Base-by-base conservation (phyloP, 371 early-diverging fungal species). In the Coemansia sp. region DNA sequence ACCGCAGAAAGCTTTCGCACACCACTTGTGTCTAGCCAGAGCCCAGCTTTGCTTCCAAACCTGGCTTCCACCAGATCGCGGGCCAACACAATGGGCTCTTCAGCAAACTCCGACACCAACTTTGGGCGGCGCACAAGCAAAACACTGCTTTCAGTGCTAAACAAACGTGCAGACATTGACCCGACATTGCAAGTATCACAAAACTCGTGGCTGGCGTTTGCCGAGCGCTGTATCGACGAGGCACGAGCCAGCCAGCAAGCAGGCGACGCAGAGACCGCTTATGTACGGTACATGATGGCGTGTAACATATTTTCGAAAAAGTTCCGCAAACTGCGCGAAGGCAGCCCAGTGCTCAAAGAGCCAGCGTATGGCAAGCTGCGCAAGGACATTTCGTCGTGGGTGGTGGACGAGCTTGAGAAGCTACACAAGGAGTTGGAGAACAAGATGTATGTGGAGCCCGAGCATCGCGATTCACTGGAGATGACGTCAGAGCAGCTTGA, bases 221-320 rank as follows among this genome's bases (percentile, higher is more conserved):
- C 80, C 18, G 60, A 80, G 40, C 71, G 67, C 28, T 67, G 65
- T 39, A 63, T 72, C 21, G 77, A 74, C 51, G 71, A 72, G 14
- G 80, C 71, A 2, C 59, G 64, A 14, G 55, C 62, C 7, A 30
- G 33, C 51, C 57, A 61, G 5, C 55, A 48, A 3, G n/a, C 68
- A 1, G 83, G 82, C 20, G 78, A 86, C 14, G 56, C 80, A 59
- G 86, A 79, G 33, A 60, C 48, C 33, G 80, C 80, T 20, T 79
- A 80, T 16, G 25, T 80, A 21, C 61, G 64, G 23, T 80, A 72
- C 40, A 66, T 73, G 69, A 72, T 63, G 18, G 67, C 70, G 23
- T 78, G 53, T 37, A 89, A 88, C 55, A 88, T 90, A 39, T 69
- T 87, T 56, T 52, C 84, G 3, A 87, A 87, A 48, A 72, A 86